Percentiles rank a stretch among this genome's conserved stretches.
Conservation (phyloP, 371 early-diverging fungal genomes). For the Mucor lusitanicus region DNA sequence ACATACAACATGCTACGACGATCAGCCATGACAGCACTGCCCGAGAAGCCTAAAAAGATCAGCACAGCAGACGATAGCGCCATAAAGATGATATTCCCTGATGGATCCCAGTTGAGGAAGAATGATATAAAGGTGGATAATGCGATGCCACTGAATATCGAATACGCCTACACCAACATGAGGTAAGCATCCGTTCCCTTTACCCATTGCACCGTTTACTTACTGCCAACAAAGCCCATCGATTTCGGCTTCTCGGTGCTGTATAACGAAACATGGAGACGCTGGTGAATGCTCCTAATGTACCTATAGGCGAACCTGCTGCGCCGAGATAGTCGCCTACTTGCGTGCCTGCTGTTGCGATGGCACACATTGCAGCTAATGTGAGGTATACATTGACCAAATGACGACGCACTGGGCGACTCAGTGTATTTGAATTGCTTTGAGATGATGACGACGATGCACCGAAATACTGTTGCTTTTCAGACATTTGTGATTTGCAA, state of each 20-base stretch:
- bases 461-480: slow-evolving; percentile 10
- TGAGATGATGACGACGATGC: background rate
- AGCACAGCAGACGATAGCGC: slow-evolving; percentile 47
- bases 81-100: slow-evolving; percentile 34
- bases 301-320: slow-evolving; percentile 16
- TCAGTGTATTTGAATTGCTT: slow-evolving; percentile 15
- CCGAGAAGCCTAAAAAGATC: slow-evolving; percentile 53
- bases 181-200: background rate
- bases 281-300: slow-evolving; percentile 28
- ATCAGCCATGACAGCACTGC: slow-evolving; percentile 46
- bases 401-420: slow-evolving; percentile 48
- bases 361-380: slow-evolving; percentile 53
- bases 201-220: background rate
- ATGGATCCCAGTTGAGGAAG: slow-evolving; percentile 36
- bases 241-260: slow-evolving; percentile 16
- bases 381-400: slow-evolving; percentile 51
- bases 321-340: slow-evolving; percentile 15
- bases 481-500: slow-evolving; percentile 17
- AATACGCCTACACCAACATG: slow-evolving; percentile 34
- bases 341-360: slow-evolving; percentile 43
- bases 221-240: slow-evolving; percentile 41
- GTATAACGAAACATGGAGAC: slow-evolving; percentile 30
- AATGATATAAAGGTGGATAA: slow-evolving; percentile 26
- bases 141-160: slow-evolving; percentile 45
- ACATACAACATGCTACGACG: slow-evolving; percentile 50